Evolutionary conservation across 129 eudicot genomes (phyloP), one percentile per base, ranked within the genome.

Genomic region (Apium graveolens): DNA sequence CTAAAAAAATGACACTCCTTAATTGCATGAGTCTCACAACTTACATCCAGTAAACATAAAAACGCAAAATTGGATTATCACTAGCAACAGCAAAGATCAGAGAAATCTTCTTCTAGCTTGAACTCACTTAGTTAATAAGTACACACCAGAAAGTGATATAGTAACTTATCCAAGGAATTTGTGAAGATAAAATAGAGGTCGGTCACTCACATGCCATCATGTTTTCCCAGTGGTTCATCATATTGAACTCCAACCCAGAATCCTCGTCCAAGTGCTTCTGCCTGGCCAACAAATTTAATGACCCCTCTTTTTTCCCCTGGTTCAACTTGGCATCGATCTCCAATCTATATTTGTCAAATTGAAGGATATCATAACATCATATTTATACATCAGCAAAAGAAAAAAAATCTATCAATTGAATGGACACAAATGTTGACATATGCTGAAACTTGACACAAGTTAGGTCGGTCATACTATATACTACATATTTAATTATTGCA

Each of bases 201-300:
- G 75, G 57, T 83, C 80, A 91, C 97, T 77, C 90, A 94, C 98
- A 91, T 68, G 83, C 98, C 98, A 83, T 94, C 97, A 63, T 94
- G 97, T 75, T 94, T 94, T n/a, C 98, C 98, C 83, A 94, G 78
- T 18, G 98, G 98, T 86, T 94, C 98, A 81, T 94, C 98, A 76
- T 91, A 94, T 70, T 94, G 96, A 51, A 94, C 63, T 80, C 98
- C 98, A 68, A 94, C 84, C 98, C 98, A 94, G 70, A 86, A 91
- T 77, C 98, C 98, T n/a, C 90, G 90, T 51, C 92, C 90, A 80
- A 94, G 96, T 72, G 86, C 80, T 83, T 90, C 97, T 21, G 96
- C 96, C 73, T 48, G 80, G 38, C 97, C 97, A 75, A 94, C 94
- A 88, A 82, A 94, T 87, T 91, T 94, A 82, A 91, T 85, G 70